These are phyloP conservation scores for Wickerhamomyces queroliae DNA, from an alignment of 805 yeast genomes.

Conservation along the genomic window DNA sequence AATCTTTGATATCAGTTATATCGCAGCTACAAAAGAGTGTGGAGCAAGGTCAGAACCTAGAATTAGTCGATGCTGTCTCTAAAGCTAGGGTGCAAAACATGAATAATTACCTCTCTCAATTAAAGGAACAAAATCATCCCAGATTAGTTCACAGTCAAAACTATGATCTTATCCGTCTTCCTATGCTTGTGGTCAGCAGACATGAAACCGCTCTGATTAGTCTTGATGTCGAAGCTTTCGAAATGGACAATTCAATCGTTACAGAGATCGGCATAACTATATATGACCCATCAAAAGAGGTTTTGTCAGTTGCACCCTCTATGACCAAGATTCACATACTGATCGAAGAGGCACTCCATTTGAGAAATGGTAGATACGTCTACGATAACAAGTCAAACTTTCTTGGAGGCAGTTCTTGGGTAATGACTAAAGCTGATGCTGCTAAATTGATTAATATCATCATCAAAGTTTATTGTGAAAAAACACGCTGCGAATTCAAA, in stretches of 20 bases:
- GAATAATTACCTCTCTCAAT: too few species aligned
- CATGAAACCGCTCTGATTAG: slow-evolving; percentile 24
- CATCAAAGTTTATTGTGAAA: slow-evolving; percentile 31
- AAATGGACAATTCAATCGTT: slow-evolving; percentile 31
- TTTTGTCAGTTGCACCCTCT: slow-evolving; percentile 31
- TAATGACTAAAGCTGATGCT: too few species aligned
- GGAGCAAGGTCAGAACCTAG: too few species aligned
- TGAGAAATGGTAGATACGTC: slow-evolving; percentile 47
- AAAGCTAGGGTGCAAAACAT: too few species aligned
- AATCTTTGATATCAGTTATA: too few species aligned
- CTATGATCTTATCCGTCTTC: slow-evolving; percentile 3
- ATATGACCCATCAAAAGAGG: slow-evolving; percentile 47
- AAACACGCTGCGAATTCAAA: slow-evolving; percentile 20
- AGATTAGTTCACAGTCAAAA: slow-evolving; percentile 8
- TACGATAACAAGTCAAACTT: slow-evolving; percentile 47
- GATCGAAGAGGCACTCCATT: slow-evolving; percentile 35
- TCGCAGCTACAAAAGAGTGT: too few species aligned
- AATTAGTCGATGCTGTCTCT: too few species aligned
- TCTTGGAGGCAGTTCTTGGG: slow-evolving; percentile 47
- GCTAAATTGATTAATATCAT: too few species aligned
- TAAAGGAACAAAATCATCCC: slow-evolving; percentile 16
- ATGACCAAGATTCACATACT: slow-evolving; percentile 38
- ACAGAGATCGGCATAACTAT: slow-evolving; percentile 57
- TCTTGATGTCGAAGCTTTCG: slow-evolving; percentile 56
- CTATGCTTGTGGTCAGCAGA: slow-evolving; percentile 8